Percentiles rank a stretch among this genome's conserved stretches.
Evolutionary conservation across 192 early-diverging fungal species (phyloP).

Genomic region (Coemansia sp.): DNA sequence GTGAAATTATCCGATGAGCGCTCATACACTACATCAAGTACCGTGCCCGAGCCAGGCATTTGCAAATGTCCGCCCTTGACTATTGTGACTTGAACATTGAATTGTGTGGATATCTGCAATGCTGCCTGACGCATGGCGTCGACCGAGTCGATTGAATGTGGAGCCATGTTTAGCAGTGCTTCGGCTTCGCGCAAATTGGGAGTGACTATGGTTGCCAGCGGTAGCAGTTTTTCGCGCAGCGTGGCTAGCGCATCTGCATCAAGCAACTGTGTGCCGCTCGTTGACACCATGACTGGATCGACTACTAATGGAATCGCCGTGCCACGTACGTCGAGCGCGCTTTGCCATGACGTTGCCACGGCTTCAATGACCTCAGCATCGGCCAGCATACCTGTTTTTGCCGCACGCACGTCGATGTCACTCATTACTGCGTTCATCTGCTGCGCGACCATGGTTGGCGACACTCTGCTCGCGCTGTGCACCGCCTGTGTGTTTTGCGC

Average conservation of each 20-base stretch:
- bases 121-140: conserved; percentile 66
- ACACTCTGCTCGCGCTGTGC: conserved; percentile 62
- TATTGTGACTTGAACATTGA: conserved; percentile 62
- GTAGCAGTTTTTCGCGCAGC: conserved; percentile 61
- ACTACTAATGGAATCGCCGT: conserved; percentile 58
- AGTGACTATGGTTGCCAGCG: conserved; percentile 69
- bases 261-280: conserved; percentile 66
- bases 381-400: conserved; percentile 83
- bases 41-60: neutral
- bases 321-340: conserved; percentile 32
- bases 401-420: conserved; percentile 73
- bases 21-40: conserved; percentile 69
- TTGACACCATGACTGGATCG: conserved; percentile 88
- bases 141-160: conserved; percentile 52
- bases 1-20: conserved; percentile 32
- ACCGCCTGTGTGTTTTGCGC: conserved; percentile 88
- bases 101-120: conserved; percentile 41
- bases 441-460: conserved; percentile 62
- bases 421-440: conserved; percentile 70
- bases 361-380: conserved; percentile 62
- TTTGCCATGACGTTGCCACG: conserved; percentile 24
- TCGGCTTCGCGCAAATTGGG: conserved; percentile 87
- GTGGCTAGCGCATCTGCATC: conserved; percentile 59
- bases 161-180: conserved; percentile 51
- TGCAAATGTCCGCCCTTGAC: conserved; percentile 86